A percentile compares a stretch with the other conserved stretches of the same genome.
These are phyloP conservation scores for Monascus purpureus DNA, from an alignment of 495 filamentous ascomycete species.

Conservation along the genomic window DNA sequence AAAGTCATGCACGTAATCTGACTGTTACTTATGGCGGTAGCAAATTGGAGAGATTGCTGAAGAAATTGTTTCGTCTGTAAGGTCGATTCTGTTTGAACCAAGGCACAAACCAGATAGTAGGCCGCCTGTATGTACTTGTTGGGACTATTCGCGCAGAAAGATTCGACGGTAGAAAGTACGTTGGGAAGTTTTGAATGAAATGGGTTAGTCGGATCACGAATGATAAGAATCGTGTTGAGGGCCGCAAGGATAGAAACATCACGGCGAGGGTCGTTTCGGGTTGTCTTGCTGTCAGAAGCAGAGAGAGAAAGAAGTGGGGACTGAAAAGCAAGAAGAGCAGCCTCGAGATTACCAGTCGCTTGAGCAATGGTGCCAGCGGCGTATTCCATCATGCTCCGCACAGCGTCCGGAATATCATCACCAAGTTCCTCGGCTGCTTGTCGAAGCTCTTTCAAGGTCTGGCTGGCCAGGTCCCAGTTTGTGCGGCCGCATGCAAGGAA, in stretches of 20 bases:
- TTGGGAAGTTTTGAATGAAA: conserved; percentile 29
- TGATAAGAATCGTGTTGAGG: conserved; percentile 71
- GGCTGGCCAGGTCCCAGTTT: conserved; percentile 43
- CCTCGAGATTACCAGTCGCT: conserved; percentile 54
- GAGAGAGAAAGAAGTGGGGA: conserved; percentile 41
- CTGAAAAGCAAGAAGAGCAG: conserved; percentile 53
- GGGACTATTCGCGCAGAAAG: conserved; percentile 49
- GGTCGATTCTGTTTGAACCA: conserved; percentile 41
- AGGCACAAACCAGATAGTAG: conserved; percentile 63
- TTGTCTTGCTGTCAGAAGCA: conserved; percentile 22
- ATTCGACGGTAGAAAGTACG: conserved; percentile 50
- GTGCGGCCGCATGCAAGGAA: conserved; percentile 47
- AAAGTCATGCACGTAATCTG: conserved; percentile 73
- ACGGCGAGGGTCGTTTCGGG: conserved; percentile 40
- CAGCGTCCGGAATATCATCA: conserved; percentile 22
- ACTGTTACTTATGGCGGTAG: conserved; percentile 41
- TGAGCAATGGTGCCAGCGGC: conserved; percentile 66
- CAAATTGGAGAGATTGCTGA: conserved; percentile 45
- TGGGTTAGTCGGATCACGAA: conserved; percentile 47
- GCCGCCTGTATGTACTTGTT: conserved; percentile 65
- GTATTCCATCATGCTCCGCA: conserved; percentile 44
- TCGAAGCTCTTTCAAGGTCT: conserved; percentile 27
- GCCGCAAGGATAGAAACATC: conserved; percentile 66
- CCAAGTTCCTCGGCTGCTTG: conserved; percentile 20
- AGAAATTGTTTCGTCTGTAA: conserved; percentile 71